These are phyloP conservation scores for Eremochloa ophiuroides DNA, from an alignment of 176 grass and related monocot genomes.

Conservation along the genomic window DNA sequence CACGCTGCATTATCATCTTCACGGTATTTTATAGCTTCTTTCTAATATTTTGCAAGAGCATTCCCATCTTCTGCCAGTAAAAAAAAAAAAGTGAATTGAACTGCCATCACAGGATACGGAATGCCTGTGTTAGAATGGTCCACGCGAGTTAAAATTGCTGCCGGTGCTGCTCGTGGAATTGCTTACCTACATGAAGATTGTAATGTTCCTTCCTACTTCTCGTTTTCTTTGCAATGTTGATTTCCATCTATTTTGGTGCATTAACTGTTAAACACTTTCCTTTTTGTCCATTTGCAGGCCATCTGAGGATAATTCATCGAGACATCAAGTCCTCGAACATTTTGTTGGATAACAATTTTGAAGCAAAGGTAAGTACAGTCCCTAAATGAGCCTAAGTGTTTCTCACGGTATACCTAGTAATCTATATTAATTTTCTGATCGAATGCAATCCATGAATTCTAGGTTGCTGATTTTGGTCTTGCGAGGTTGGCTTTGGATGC, in stretches of 20 bases:
- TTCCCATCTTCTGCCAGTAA: background rate
- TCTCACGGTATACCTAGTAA: background rate
- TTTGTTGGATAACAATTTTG: constrained; percentile 88
- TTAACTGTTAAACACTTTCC: background rate
- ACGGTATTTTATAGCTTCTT: constrained; percentile 44
- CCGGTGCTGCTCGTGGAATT: constrained; percentile 84
- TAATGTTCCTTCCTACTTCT: constrained; percentile 38
- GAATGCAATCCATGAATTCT: constrained; percentile 9
- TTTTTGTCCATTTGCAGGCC: constrained; percentile 59
- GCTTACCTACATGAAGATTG: constrained; percentile 96
- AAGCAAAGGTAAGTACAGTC: constrained; percentile 63
- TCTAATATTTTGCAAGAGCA: background rate
- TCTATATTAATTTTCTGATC: constrained; percentile 4
- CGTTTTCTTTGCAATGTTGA: background rate
- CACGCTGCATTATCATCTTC: constrained; percentile 83
- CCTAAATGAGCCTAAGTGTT: background rate
- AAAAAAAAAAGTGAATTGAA: background rate
- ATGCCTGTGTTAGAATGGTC: constrained; percentile 71
- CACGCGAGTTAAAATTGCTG: constrained; percentile 69
- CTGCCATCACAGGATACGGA: constrained; percentile 34
- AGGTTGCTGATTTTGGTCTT: constrained; percentile 96
- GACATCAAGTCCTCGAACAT: constrained; percentile 99
- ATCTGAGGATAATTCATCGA: constrained; percentile 91
- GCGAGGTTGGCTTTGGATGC: constrained; percentile 88
- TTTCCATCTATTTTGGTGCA: too few relatives aligned